Base-by-base conservation (phyloP, 2,329 filamentous ascomycete genomes). In the Boeremia lycopersici region DNA sequence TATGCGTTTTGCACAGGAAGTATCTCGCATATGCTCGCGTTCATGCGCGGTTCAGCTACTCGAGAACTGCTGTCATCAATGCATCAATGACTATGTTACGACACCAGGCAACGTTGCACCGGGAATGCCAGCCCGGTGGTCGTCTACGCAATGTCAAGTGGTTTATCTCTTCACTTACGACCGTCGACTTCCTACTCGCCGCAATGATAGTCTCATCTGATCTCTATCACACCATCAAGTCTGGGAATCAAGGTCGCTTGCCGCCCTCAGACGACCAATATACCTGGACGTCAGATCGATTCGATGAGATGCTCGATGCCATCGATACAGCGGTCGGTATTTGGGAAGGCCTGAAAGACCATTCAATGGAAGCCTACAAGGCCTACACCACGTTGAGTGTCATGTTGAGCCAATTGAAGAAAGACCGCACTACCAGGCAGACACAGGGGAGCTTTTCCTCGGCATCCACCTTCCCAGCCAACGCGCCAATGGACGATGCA, bases 331-430 rank as follows among this genome's bases (percentile, higher is more conserved):
- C 89, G 8, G 84, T 85, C 40, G 80, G 83, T 15, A 95, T 98
- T 51, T 98, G 93, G 92, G 87, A 89, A 43, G 86, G 85, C 9
- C 80, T 92, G 10, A 84, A 87, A 3, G 88, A 95, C 49, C 82
- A 86, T 23, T 95, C 89, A 1, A 89, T 97, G 77, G 93, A 98
- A 63, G 91, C 93, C 0, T 93, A 88, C 78, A 98, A 98, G 77
- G 93, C 91, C 1, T 86, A 86, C 35, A 86, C 86, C 36, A 83
- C 93, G 23, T 79, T 98, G n/a, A 87, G 86, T 19, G 86, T 97
- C 46, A 92, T 98, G 84, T 77, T 98, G 39, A 82, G 86, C 29
- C 95, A 95, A 73, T 81, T 97, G 48, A 87, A 83, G 65, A 78
- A 77, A 51, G 79, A 82, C 9, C 69, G 67, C 64, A 62, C 63